Conservation (phyloP, 2,329 filamentous ascomycete species). For the Keithomyces neogunnii region DNA sequence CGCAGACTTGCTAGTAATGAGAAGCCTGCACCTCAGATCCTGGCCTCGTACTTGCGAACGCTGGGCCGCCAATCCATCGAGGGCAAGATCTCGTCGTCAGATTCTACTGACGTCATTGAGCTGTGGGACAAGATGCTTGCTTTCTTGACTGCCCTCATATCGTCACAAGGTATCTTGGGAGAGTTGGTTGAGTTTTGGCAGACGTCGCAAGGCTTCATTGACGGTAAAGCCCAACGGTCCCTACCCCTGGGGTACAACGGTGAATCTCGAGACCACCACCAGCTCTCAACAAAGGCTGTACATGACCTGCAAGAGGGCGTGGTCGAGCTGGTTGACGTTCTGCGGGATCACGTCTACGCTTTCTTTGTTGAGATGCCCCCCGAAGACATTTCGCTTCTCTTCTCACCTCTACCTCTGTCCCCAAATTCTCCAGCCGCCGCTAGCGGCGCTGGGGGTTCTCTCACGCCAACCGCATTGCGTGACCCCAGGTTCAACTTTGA, state of each 20-base stretch:
- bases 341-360: conserved; percentile 68
- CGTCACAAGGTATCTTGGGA: conserved; percentile 70
- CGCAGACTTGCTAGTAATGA: conserved; percentile 69
- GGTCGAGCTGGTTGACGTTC: conserved; percentile 72
- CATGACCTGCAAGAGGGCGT: conserved; percentile 67
- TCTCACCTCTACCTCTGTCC: conserved; percentile 68
- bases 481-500: conserved; percentile 77
- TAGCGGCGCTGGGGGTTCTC: conserved; percentile 18
- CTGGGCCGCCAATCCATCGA: conserved; percentile 60
- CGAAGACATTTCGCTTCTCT: conserved; percentile 81
- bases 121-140: conserved; percentile 84
- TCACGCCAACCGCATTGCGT: conserved; percentile 49
- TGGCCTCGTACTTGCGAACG: conserved; percentile 69
- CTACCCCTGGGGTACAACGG: conserved; percentile 76
- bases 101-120: conserved; percentile 73
- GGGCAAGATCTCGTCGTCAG: conserved; percentile 56
- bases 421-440: conserved; percentile 45
- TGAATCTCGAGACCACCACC: conserved; percentile 73
- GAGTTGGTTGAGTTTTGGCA: conserved; percentile 95
- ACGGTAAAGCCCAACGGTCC: conserved; percentile 71
- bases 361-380: conserved; percentile 86
- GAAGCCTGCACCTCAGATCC: conserved; percentile 57
- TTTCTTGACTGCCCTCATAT: conserved; percentile 68
- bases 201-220: conserved; percentile 80
- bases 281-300: conserved; percentile 63